Base-by-base conservation (phyloP, 768 basidiomycete genomes). In the Pisolithus microcarpus region DNA sequence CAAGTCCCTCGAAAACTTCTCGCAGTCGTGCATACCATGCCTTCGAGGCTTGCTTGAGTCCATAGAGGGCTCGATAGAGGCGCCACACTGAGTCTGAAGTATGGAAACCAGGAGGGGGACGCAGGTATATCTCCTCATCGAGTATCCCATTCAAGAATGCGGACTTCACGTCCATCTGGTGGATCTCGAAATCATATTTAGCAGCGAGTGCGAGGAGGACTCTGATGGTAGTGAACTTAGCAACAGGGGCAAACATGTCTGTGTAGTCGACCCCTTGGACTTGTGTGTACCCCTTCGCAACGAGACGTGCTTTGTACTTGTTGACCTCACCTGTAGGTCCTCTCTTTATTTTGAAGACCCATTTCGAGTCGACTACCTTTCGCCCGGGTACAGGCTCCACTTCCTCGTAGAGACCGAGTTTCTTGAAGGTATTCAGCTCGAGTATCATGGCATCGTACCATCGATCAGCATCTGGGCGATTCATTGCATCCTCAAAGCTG, bases 251-350 rank as follows among this genome's bases (percentile, higher is more conserved):
- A 48, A 65, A 71, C 1, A 59, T 73, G 11, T 70, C 64, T 7
- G 43, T 48, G 48, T 62, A 75, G 44, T 74, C 67, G 7, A 70
- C 24, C 1, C 73, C 71, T 7, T 61, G 63, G 8, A 56, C 38
- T 38, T 69, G 67, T 0, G 51, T 55, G 51, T 52, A 69, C 0
- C 75, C 70, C 49, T 71, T 61, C 0, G 69, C 70, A 4, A 75
- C 71, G 1, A 76, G 60, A 1, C 66, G 56, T 1, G 68, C 72
- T 55, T 77, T 75, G 63, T 68, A 65, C 0, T 60, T 49, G 0
- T 51, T 49, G 15, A 75, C 58, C 1, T 58, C 44, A 19, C 72
- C 72, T 2, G 55, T 51, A 1, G 48, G 51, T 5, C 38, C 38
- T 11, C 11, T 15, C 43, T 49, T 55, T 11, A 46, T 48, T 15